These are phyloP conservation scores for Leishmania aethiopica DNA, from an alignment of 208 protist genomes.

Conservation along the genomic window DNA sequence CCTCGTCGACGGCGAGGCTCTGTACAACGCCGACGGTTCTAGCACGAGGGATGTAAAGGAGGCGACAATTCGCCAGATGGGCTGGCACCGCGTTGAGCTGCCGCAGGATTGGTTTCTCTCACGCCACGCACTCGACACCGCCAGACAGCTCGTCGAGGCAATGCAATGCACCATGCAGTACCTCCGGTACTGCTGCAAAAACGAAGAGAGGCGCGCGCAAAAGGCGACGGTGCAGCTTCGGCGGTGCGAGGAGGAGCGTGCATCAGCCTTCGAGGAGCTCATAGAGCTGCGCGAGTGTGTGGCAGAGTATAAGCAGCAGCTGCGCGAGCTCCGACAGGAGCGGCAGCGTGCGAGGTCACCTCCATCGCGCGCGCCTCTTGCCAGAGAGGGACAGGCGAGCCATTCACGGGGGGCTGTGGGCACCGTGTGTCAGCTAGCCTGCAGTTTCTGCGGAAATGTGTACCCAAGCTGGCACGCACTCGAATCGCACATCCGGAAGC, in stretches of 20 bases:
- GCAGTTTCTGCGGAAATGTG: conserved; percentile 63
- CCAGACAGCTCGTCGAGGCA: conserved; percentile 39
- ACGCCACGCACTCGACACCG: conserved; percentile 28
- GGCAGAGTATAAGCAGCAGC: conserved; percentile 35
- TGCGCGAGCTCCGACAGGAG: conserved; percentile 11
- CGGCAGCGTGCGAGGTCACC: neutral
- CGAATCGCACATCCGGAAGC: conserved; percentile 73
- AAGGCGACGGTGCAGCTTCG: conserved; percentile 21
- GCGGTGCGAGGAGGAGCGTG: conserved; percentile 45
- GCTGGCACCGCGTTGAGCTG: conserved; percentile 55
- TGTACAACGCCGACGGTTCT: conserved; percentile 55
- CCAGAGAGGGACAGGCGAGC: neutral
- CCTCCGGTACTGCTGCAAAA: conserved; percentile 31
- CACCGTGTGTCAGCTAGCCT: conserved; percentile 12
- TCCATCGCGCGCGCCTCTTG: neutral
- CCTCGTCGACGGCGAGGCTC: conserved; percentile 61
- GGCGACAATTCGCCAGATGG: conserved; percentile 70
- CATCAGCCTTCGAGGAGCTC: conserved; percentile 68
- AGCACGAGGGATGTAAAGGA: conserved; percentile 42
- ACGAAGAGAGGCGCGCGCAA: conserved; percentile 24
- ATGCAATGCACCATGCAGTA: conserved; percentile 89
- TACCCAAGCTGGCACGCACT: conserved; percentile 66
- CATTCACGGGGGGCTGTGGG: neutral
- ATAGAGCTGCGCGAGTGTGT: conserved; percentile 61
- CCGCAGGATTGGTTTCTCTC: conserved; percentile 76